Percentiles rank a stretch among this genome's conserved stretches.
Conservation (phyloP, 257 asterid genomes). For the Forsythia suspensa region DNA sequence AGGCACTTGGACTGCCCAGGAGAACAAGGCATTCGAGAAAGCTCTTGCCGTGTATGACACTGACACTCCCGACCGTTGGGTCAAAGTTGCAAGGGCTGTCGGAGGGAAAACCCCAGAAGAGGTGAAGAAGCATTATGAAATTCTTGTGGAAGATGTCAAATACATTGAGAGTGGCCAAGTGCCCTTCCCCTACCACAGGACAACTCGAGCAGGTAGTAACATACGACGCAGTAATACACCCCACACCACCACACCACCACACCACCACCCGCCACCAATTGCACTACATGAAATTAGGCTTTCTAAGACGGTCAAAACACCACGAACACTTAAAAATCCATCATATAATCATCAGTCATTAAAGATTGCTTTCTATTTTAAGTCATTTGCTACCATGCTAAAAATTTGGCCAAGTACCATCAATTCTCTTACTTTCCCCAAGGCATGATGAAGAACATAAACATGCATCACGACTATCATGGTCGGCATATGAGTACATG, state of each 20-base stretch:
- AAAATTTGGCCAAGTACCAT: background rate
- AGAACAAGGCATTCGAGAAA: conserved; percentile 45
- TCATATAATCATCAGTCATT: background rate
- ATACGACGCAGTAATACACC: background rate
- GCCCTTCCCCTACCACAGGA: conserved; percentile 38
- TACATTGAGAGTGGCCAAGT: conserved; percentile 41
- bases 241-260: background rate
- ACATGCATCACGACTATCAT: background rate
- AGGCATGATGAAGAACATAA: background rate
- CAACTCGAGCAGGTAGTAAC: conserved; percentile 14
- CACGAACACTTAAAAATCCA: background rate
- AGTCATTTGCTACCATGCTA: background rate
- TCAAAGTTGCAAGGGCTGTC: conserved; percentile 35
- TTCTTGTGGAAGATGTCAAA: conserved; percentile 39
- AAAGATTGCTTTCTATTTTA: background rate
- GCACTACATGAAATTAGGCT: no score
- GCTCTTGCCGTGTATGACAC: conserved; percentile 35
- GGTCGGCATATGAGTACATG: no score
- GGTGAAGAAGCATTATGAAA: conserved; percentile 45
- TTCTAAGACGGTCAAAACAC: background rate
- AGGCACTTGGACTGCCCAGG: conserved; percentile 33
- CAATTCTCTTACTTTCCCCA: background rate
- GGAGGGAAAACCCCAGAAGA: conserved; percentile 40
- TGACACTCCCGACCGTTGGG: conserved; percentile 46
- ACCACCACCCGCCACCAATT: no score